Base-by-base conservation (phyloP, 176 grass and related monocot genomes). In the Avena eriantha region DNA sequence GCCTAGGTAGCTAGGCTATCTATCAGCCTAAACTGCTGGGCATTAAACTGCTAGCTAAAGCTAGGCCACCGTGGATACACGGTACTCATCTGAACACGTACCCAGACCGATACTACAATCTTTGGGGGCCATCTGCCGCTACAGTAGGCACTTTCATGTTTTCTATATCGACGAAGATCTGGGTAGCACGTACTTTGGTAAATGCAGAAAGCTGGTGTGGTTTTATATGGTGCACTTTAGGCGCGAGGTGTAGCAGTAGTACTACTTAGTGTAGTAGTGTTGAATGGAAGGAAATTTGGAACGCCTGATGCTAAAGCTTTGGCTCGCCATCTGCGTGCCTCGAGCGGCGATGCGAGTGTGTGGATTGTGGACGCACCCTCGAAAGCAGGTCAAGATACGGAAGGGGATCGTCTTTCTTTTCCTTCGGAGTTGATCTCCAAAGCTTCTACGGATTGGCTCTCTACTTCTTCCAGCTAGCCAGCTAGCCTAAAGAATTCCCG, bases 301-400 rank as follows among this genome's bases (percentile, higher is more conserved):
- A 48, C 21, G 19, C 29, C 2, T 41, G 39, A 7, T 49, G 49
- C 12, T 70, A 71, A 82, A 31, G 53, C 64, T 21, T 14, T 23
- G 36, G 36, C 36, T 41, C 36, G 36, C 7, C 36, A 5, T 41
- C 39, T 41, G 39, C 45, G 7, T 10, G 7, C 8, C 45, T 46
- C 45, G 45, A 46, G 45, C 45, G 45, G 45, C 45, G 33, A 35
- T 9, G 72, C 15, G 34, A 29, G 54, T 17, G 51, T 54, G 51
- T 54, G 51, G 51, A 54, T 39, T 36, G 69, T 36, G 45, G 10
- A 39, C 1, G 66, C 71, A 48, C 69, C 33, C 59, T 77, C 2
- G 66, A 86, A 83, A 66, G 84, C 19, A 31, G 55, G 80, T 79
- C 80, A 87, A 90, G 84, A 83, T 84, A 90, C 89, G 89, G 80